These are phyloP conservation scores for Fusarium brachygibbosum DNA, from an alignment of 2,329 filamentous ascomycete genomes.

Conservation along the genomic window DNA sequence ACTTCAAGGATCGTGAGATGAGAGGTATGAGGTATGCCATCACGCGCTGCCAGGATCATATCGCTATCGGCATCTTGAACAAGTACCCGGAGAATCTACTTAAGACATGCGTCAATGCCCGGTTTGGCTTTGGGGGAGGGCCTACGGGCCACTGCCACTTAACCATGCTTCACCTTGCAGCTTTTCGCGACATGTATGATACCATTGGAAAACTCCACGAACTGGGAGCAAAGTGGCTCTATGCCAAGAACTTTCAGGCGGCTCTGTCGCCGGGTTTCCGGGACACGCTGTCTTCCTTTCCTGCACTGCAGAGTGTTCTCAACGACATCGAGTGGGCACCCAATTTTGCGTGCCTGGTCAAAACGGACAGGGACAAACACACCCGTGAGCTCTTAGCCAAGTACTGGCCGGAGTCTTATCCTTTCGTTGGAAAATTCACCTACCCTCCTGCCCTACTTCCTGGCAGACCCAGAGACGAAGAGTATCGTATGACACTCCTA, in stretches of 20 bases:
- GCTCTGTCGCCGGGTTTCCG: neutral
- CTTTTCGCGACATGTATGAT: neutral
- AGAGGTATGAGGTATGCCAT: neutral
- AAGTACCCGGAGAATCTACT: slow-evolving; percentile 4
- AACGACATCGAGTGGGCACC: slow-evolving; percentile 1
- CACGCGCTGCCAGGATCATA: neutral
- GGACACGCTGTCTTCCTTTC: neutral
- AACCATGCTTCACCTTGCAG: slow-evolving; percentile 25
- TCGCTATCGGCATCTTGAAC: neutral
- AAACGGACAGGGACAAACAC: neutral
- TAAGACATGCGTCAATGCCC: neutral
- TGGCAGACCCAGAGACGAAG: neutral
- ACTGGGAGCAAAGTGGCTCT: slow-evolving; percentile 1
- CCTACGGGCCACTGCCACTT: too few relatives aligned
- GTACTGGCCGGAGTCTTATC: neutral
- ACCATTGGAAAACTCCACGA: neutral
- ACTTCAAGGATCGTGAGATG: neutral
- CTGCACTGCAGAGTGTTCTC: neutral
- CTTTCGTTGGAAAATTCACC: neutral
- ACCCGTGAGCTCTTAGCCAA: neutral
- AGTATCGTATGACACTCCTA: neutral
- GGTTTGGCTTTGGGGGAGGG: neutral
- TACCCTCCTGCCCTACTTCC: neutral
- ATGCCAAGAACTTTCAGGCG: neutral
- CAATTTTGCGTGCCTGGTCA: neutral